A percentile compares a stretch with the other conserved stretches of the same genome.
phyloP scores from a whole-genome alignment of 1,139 yeast species.

The Lodderomyces orthopsilosis region DNA sequence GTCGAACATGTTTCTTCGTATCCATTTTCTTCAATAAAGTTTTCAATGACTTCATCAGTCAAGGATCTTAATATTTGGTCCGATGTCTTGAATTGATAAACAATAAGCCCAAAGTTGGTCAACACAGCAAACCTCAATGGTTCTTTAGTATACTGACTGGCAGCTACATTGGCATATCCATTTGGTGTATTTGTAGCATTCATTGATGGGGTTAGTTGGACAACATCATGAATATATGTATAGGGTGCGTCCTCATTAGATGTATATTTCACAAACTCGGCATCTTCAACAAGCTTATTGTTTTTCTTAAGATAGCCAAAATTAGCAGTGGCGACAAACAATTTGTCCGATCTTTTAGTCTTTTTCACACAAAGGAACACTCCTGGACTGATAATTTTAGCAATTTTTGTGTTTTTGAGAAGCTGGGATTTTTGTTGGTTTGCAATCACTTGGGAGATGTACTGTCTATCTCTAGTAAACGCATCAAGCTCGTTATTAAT shows the following conservation, averaged over 20 bases:
- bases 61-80: slow-evolving; percentile 71
- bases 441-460: slow-evolving; percentile 39
- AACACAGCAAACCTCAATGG: slow-evolving; percentile 74
- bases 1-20: slow-evolving; percentile 81
- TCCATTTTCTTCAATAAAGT: slow-evolving; percentile 49
- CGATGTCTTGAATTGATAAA: slow-evolving; percentile 76
- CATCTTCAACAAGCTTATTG: slow-evolving; percentile 73
- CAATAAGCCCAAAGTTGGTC: slow-evolving; percentile 74
- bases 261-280: slow-evolving; percentile 66
- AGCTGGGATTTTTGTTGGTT: slow-evolving; percentile 47
- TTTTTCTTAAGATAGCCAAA: slow-evolving; percentile 76
- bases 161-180: slow-evolving; percentile 80
- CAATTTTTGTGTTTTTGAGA: slow-evolving; percentile 44
- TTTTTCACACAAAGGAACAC: slow-evolving; percentile 58
- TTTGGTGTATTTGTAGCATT: slow-evolving; percentile 69
- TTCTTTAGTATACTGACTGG: slow-evolving; percentile 70
- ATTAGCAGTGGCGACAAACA: slow-evolving; percentile 79
- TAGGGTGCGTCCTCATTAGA: slow-evolving; percentile 22
- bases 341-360: slow-evolving; percentile 45
- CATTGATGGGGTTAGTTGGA: slow-evolving; percentile 66
- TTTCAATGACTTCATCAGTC: slow-evolving; percentile 54
- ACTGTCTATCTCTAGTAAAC: slow-evolving; percentile 44
- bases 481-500: slow-evolving; percentile 50
- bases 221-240: slow-evolving; percentile 64
- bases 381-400: slow-evolving; percentile 75